Evolutionary conservation across 805 yeast genomes (phyloP), one percentile per base, ranked within the genome.

Genomic region (Yamadazyma nakazawae): DNA sequence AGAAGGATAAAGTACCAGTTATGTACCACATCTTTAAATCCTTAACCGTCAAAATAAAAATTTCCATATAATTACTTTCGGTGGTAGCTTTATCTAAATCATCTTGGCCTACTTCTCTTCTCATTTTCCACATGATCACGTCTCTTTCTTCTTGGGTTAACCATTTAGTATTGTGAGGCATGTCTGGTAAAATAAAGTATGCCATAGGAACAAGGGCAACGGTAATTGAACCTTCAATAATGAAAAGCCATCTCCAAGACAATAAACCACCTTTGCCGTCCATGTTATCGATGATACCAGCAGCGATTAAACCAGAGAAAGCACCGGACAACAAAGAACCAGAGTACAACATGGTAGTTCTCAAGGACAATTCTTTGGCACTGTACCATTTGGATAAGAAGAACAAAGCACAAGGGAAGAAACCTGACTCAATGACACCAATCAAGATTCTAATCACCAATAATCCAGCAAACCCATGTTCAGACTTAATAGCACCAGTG

Each of bases 351-450:
- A 79, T 64, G 9, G 82, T 71, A 43, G 77, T 75, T 53, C 84
- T 65, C 40, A 74, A 61, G 17, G 81, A 70, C 36, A 79, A 60
- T 47, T 78, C 80, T 48, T 66, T 72, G 48, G 75, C 64, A 13
- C 76, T 73, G 56, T 79, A 79, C 84, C 83, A 79, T 50, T 78
- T 75, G 1, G 82, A 77, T 43, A 79, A 59, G 34, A 72, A 74
- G 51, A 70, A 76, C 39, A 78, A 61, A 32, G 78, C 76, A 45
- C 75, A 76, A 52, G 64, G 74, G 52, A 71, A 71, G 62, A 73
- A 66, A 45, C 78, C 75, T 13, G 80, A 72, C 70, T 61, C 80
- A 53, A 59, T 66, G 43, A 73, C 58, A 6, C 82, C 82, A 39
- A 78, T 60, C 31, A 79, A 51, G 24, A 79, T 66, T 52, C 85